Base-by-base conservation (phyloP, 495 filamentous ascomycete genomes). In the Geoglossum glabrum region DNA sequence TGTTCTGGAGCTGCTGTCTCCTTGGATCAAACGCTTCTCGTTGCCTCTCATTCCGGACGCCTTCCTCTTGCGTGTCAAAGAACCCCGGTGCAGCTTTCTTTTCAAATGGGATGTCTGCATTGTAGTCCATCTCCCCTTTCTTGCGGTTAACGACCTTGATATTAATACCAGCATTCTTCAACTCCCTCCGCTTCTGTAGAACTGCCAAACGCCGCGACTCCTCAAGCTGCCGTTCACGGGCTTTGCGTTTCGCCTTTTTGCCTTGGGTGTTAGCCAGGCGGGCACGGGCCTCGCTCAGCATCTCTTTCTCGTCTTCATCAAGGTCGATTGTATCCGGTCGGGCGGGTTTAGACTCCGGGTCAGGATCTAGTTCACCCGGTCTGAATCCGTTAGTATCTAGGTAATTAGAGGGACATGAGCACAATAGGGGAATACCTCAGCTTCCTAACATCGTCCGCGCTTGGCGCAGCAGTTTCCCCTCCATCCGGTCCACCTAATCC, bases 241-340 rank as follows among this genome's bases (percentile, higher is more conserved):
- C 93, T 74, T 98, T 98, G 57, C 92, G 79, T 76, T 98, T 98
- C 6, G 92, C 93, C 74, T 98, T 98, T 72, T 98, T 97, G 67
- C 92, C 92, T 69, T 96, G 90, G 34, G 90, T 96, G 64, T 98
- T 98, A 38, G 93, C 92, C 57, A 98, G 73, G 71, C 92, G 85
- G 58, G 92, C 92, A 64, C 92, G 86, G 56, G 92, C 92, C 71
- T 98, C 92, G 68, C 89, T 95, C 63, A 98, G 72, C 92, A 97
- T 97, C 67, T 97, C 93, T 73, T 97, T 97, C 69, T 98, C 93
- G 65, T 97, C 92, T 72, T 98, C 92, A 65, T 98, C 92, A 57
- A 98, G 77, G 70, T 98, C 92, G 66, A 97, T 90, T 1, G 93
- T 95, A 66, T 98, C 92, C 45, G 92, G 93, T 30, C 88, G 79